A percentile compares a stretch with the other conserved stretches of the same genome.
Evolutionary conservation across 2,329 filamentous ascomycete species (phyloP).

Genomic region (Alternaria gansuensis): DNA sequence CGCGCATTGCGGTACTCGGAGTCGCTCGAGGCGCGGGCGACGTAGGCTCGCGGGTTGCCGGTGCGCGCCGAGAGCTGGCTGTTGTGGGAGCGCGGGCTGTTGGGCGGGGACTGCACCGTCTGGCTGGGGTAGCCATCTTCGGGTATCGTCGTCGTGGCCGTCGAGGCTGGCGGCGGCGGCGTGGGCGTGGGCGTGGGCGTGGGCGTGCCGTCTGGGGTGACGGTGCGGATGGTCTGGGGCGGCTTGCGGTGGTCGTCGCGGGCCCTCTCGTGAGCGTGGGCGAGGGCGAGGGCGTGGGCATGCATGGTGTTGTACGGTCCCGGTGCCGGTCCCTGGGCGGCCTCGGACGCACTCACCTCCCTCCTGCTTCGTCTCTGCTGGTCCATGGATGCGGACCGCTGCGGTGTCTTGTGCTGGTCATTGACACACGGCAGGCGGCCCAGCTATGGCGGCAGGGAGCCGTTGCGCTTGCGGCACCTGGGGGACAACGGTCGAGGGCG

Average conservation of each 20-base stretch:
- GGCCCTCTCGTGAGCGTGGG: slow-evolving; percentile 21
- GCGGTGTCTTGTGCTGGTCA: slow-evolving; percentile 23
- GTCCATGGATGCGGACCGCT: slow-evolving; percentile 41
- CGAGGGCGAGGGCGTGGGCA: background rate
- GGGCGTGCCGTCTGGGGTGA: slow-evolving; percentile 67
- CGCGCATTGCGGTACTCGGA: slow-evolving; percentile 44
- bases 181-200: slow-evolving; percentile 5
- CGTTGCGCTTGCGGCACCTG: slow-evolving; percentile 23
- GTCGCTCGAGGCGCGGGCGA: slow-evolving; percentile 47
- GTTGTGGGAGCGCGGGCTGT: slow-evolving; percentile 42
- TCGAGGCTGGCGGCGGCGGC: background rate
- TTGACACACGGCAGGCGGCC: slow-evolving; percentile 28
- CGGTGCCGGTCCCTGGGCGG: slow-evolving; percentile 13
- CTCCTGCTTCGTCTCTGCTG: slow-evolving; percentile 37
- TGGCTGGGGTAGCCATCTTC: slow-evolving; percentile 25
- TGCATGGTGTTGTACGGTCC: background rate
- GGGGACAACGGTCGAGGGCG: slow-evolving; percentile 20
- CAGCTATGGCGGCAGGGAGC: slow-evolving; percentile 23
- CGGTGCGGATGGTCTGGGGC: slow-evolving; percentile 63
- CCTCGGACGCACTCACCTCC: slow-evolving; percentile 38
- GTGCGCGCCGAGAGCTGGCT: slow-evolving; percentile 31
- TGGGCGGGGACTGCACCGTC: slow-evolving; percentile 39
- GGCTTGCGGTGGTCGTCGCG: slow-evolving; percentile 33
- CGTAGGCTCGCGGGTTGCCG: slow-evolving; percentile 38
- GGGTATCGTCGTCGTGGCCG: slow-evolving; percentile 28